A percentile compares a stretch with the other conserved stretches of the same genome.
Evolutionary conservation across 1,139 yeast genomes (phyloP).

Genomic region (Kurtzmaniella quercitrusa): DNA sequence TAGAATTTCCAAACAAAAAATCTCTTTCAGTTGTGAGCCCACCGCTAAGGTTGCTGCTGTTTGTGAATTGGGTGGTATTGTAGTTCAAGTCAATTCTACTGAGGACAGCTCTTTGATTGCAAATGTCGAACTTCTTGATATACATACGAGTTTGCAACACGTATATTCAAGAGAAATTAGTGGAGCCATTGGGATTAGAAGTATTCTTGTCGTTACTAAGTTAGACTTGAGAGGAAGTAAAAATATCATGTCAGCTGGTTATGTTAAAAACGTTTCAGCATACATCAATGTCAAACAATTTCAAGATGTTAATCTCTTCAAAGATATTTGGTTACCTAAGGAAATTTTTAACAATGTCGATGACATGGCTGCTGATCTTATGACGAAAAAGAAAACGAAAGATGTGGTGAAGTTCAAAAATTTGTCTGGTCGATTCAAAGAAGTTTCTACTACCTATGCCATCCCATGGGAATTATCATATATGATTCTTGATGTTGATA

Average conservation of each 20-base stretch:
- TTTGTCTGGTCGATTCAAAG: conserved; percentile 50
- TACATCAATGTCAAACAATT: conserved; percentile 78
- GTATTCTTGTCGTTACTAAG: conserved; percentile 37
- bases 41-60: conserved; percentile 88
- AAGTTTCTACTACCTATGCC: conserved; percentile 61
- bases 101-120: conserved; percentile 38
- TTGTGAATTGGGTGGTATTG: conserved; percentile 64
- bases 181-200: conserved; percentile 63
- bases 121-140: conserved; percentile 43
- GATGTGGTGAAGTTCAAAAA: conserved; percentile 22
- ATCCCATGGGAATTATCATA: conserved; percentile 75
- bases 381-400: not conserved
- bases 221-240: conserved; percentile 33
- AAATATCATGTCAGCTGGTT: conserved; percentile 47
- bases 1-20: conserved; percentile 64
- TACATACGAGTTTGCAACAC: conserved; percentile 78
- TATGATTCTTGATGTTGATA: conserved; percentile 46
- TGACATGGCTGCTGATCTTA: not conserved
- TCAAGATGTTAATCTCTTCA: conserved; percentile 79
- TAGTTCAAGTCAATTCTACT: conserved; percentile 47
- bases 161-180: conserved; percentile 86
- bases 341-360: conserved; percentile 9
- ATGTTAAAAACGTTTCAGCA: conserved; percentile 53
- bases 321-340: conserved; percentile 77
- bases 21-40: conserved; percentile 86